Evolutionary conservation across 352 stramenopile genomes (phyloP), one percentile per base, ranked within the genome.

Genomic region (Phytophthora brassicae): DNA sequence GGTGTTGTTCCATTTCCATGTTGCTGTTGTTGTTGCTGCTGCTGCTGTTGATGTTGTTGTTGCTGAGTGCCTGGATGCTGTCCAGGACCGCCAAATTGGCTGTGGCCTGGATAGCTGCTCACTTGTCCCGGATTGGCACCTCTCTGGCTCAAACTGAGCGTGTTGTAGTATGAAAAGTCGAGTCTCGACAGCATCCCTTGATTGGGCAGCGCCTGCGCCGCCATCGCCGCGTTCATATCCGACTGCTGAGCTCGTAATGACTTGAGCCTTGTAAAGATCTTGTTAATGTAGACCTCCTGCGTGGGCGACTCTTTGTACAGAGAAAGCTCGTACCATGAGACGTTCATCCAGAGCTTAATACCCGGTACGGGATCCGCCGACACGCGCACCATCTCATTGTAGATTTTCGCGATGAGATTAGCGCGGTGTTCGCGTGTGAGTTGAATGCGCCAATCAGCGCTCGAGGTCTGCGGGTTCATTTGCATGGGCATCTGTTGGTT

Each of bases 301-400:
- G 85, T 94, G 20, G 77, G 84, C 29, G 83, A 91, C 68, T 94
- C 85, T 66, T 90, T 91, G 72, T 90, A 94, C n/a, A 92, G 66
- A 53, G 81, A 85, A 36, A 94, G 62, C 62, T 94, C 85, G 66
- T 90, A 94, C 82, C 85, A 92, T 47, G 85, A 86, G 29, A 92
- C 85, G 62, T 94, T 92, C 79, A 92, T 94, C 85, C 85, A 94
- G 51, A 94, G 79, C 67, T 90, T 90, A 52, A 94, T 94, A 22
- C 85, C 85, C 0, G 85, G 83, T 29, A 85, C 69, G 17, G 83
- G 83, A 57, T 94, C 85, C 6, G 69, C 86, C 29, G 81, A 88
- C 16, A 92, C 83, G 52, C 85, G 83, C 38, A 94, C 85, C 70
- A 94, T 85, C 66, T 94, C 83, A 45, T 94, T 92, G 55, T 87